These are phyloP conservation scores for Hemileia vastatrix DNA, from an alignment of 1,284 basidiomycete species.

Conservation along the genomic window DNA sequence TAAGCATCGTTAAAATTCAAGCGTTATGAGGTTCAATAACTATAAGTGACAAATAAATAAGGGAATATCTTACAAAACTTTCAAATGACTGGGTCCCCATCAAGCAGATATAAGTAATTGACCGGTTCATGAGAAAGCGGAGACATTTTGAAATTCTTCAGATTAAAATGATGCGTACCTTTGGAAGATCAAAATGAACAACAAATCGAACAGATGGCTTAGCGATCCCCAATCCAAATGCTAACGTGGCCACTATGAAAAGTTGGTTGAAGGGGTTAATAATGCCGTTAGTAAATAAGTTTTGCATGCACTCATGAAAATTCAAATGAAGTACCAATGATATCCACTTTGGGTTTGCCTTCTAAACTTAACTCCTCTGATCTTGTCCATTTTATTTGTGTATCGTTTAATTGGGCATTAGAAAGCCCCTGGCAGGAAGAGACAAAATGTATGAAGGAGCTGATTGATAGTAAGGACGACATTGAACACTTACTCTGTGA, in stretches of 20 bases:
- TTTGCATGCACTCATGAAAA: conserved; percentile 54
- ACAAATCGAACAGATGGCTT: conserved; percentile 51
- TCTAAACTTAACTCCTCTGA: conserved; percentile 50
- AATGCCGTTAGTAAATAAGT: conserved; percentile 14
- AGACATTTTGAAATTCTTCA: no score
- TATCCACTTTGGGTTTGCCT: conserved; percentile 44
- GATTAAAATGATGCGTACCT: no score
- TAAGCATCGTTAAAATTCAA: no score
- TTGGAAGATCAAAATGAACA: conserved; percentile 68
- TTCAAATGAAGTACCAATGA: conserved; percentile 54
- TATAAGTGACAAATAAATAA: no score
- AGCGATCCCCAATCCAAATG: neutral
- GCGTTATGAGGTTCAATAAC: no score
- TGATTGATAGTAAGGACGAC: no score
- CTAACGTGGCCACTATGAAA: neutral
- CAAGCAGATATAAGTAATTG: no score
- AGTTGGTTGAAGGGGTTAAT: neutral
- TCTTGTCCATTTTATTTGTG: conserved; percentile 56
- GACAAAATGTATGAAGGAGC: neutral
- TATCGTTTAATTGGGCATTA: conserved; percentile 50
- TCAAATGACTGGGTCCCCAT: no score
- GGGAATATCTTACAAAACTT: no score
- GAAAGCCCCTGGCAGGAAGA: conserved; percentile 47
- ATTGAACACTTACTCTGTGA: no score
- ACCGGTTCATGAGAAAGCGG: no score